Evolutionary conservation across 2,329 filamentous ascomycete species (phyloP), one percentile per base, ranked within the genome.

Genomic region (Alternaria burnsii): DNA sequence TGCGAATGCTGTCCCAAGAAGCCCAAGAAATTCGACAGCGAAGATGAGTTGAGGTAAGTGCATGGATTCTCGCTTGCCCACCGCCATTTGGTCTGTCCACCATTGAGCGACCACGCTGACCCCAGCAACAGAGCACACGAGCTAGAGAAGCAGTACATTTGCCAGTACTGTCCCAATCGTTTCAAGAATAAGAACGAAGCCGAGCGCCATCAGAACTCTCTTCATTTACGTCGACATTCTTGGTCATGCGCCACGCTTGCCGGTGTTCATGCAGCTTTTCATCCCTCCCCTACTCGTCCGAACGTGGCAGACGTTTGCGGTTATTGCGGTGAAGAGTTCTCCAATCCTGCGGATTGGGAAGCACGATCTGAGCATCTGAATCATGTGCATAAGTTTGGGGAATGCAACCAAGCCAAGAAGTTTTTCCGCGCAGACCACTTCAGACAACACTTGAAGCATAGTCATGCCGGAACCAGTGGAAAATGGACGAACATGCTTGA

Each of bases 111-210:
- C 42, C 62, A 60, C 63, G 59, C 68, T 74, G 67, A 72, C 62
- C 47, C 59, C 32, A 56, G 65, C 42, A 36, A 59, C 74, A 97
- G 94, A 66, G 83, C 89, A 44, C 94, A 98, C 77, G 92, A 95
- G 79, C 89, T 92, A 75, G 95, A 98, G 79, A 98, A 98, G 79
- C 94, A 98, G 79, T 98, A 97, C 78, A 92, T 92, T 64, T 98
- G 94, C 79, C 86, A 88, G 28, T 98, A 92, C 77, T 98, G 94
- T 78, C 91, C 91, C 42, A 97, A 97, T 76, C 89, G 94, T 11
- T 98, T 98, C 84, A 98, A 98, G 81, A 98, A 98, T 82, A 98
- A 98, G 81, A 98, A 98, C 72, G 95, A 98, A 81, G 94, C 94
- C 3, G 94, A 98, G 79, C 88, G 95, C 32, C 94, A 98, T 76